Evolutionary conservation across 345 rosid genomes (phyloP), one percentile per base, ranked within the genome.

Genomic region (Nasturtium officinale): DNA sequence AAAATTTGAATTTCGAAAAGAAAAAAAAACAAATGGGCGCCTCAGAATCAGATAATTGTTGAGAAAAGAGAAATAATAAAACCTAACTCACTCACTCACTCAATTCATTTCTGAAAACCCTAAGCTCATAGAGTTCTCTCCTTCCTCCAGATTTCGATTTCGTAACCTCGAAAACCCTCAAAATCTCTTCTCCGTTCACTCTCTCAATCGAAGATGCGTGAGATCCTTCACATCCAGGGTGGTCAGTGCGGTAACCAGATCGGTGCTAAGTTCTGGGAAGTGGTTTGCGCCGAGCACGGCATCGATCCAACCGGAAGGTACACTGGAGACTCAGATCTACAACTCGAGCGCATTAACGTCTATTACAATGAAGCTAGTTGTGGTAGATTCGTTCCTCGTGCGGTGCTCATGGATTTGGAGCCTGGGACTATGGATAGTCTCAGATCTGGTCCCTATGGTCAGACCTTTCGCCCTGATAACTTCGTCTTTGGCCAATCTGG

Each of bases 191-290:
- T 47, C 28, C 17, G 35, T 42, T 30, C 18, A 64, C 69, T 47
- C 56, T 30, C 0, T 7, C 33, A 17, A 58, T 17, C 75, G 12
- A 71, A 59, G 66, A 71, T 71, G 75, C 75, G 75, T 20, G 75
- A 71, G 66, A 71, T 71, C n/a, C 75, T 71, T 47, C 75, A 71
- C 59, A 71, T 71, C 47, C 75, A 71, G 7, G 75, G 58, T 13
- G 75, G 74, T 21, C 74, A 70, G 5, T 70, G 74, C 55, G 74
- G 74, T 12, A 70, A 70, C 71, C 70, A 51, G 5, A 63, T 63
- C 67, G 67, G 67, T 5, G 67, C 67, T 3, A 61, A 61, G 67
- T 61, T 61, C 67, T 61, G 67, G 67, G 67, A 61, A 61, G 67
- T 61, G 8, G 67, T 63, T 17, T 63, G 67, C 42, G 68, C 68